Conservation (phyloP, 163 green algal genomes). For the Trebouxiophyceae sp. region DNA sequence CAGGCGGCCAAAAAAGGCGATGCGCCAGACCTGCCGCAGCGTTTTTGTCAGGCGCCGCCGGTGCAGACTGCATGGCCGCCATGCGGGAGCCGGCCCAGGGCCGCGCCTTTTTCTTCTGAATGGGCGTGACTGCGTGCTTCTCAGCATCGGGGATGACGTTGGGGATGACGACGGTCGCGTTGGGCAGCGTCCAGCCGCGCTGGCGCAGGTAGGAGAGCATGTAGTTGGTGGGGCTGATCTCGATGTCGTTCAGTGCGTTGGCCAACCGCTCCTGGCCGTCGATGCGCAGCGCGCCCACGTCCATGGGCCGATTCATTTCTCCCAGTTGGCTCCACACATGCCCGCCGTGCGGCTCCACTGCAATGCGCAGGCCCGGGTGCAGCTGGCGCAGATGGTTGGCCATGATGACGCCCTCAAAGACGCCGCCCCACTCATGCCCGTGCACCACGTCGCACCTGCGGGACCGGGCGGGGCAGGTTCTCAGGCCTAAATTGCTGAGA, state of each 20-base stretch:
- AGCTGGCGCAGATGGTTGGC: not conserved
- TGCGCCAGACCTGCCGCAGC: conserved; percentile 6
- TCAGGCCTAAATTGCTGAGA: not conserved
- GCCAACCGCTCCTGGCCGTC: conserved; percentile 11
- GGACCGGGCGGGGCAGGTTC: no score
- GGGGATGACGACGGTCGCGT: conserved; percentile 4
- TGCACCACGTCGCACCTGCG: conserved; percentile 15
- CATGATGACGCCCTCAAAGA: conserved; percentile 4
- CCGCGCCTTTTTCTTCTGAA: not conserved
- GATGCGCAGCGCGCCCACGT: conserved; percentile 12
- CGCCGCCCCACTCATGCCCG: conserved; percentile 19
- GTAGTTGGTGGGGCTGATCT: conserved; percentile 14
- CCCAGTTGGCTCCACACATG: conserved; percentile 13
- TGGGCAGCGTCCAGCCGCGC: conserved; percentile 12
- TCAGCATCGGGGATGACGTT: conserved; percentile 8
- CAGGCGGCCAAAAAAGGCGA: conserved; percentile 18
- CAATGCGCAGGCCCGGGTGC: conserved; percentile 11
- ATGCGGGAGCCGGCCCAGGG: no score
- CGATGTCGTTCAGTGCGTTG: conserved; percentile 6
- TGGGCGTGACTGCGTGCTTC: not conserved
- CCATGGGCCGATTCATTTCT: conserved; percentile 3
- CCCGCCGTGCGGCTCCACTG: conserved; percentile 17
- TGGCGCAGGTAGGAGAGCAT: conserved; percentile 14
- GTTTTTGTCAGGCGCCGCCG: no score
- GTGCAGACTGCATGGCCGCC: no score